Evolutionary conservation across 2,329 filamentous ascomycete genomes (phyloP), one percentile per base, ranked within the genome.

Genomic region (Trichoderma cornu-damae): DNA sequence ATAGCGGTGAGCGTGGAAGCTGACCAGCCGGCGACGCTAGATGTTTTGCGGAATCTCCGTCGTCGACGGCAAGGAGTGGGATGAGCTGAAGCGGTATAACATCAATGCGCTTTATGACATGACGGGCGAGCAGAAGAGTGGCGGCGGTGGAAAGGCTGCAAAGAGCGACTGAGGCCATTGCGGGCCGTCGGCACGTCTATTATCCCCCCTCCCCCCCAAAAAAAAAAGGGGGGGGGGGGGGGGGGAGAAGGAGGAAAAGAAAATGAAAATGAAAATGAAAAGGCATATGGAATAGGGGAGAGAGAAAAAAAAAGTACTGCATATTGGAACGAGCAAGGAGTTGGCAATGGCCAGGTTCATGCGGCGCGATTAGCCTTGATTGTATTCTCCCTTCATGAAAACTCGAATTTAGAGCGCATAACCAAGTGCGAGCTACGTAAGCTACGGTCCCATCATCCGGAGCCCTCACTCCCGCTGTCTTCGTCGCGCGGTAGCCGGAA

Each of bases 401-500:
- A n/a, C n/a, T n/a, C n/a, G n/a, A n/a, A n/a, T n/a, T n/a, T n/a
- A n/a, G n/a, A n/a, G n/a, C n/a, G n/a, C n/a, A n/a, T n/a, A n/a
- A n/a, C n/a, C n/a, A n/a, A n/a, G n/a, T n/a, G n/a, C n/a, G n/a
- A n/a, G n/a, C n/a, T n/a, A n/a, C n/a, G n/a, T 12, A 20, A 12
- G 14, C 2, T 42, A 24, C 16, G 11, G 4, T 32, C 14, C n/a
- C 18, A n/a, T 37, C 42, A 11, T 12, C 22, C 7, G 12, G n/a
- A 8, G 26, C 22, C 16, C 7, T 55, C 42, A 4, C 42, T 46
- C 2, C 42, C 52, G 6, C 32, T 37, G 16, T 81, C 85, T 60
- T 93, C 90, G 66, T 96, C 90, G 59, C 88, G 80, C 0, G 93
- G 93, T 59, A 96, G 76, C 38, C 83, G 80, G 62, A 96, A 77